Evolutionary conservation across 139 green algal genomes (phyloP), one percentile per base, ranked within the genome.

Genomic region (Chlorella sp.): DNA sequence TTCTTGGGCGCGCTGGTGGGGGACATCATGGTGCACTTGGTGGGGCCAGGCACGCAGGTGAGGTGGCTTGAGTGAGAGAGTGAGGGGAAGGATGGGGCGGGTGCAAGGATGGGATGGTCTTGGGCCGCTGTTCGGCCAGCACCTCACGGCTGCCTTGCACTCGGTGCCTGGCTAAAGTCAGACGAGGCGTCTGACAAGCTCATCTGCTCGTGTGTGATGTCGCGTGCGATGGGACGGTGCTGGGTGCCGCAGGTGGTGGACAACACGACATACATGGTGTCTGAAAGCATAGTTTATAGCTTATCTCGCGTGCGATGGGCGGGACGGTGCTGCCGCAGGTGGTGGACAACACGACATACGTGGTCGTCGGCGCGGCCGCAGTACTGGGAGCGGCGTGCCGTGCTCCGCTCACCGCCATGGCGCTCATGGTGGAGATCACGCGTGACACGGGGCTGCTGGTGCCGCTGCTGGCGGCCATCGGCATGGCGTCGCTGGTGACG

Each of bases 1-100:
- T 97, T 99, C 79, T 92, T 98, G 35, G 95, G 93, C 42, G 84
- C 86, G 24, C 62, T 85, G 34, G 80, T 88, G 42, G 67, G 79
- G 6, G 65, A 78, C 80, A 71, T 82, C 49, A 73, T 79, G 63
- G 68, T 49, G 3, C 74, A 84, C 65, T 75, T 78, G 64, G 78
- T 80, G 0, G 69, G 27, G 5, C 67, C 30, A 6, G 33, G 35
- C 27, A 71, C 27, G 30, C 30, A 42, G 29, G 62, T 35, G 62
- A 20, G 62, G 24, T n/a, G 34, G 62, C 10, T 20, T 35, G 27
- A 50, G 72, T 62, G 63, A 27, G 63, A 27, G 24, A 36, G 63
- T 31, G 61, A 59, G 10, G 42, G 4, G 26, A 2, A 30, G 67
- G 42, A 17, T 2, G 27, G 49, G 49, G 49, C 14, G 17, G 49